Percentiles rank a stretch among this genome's conserved stretches.
Evolutionary conservation across 441 rosid species (phyloP).

Genomic region (Corymbia calophylla): DNA sequence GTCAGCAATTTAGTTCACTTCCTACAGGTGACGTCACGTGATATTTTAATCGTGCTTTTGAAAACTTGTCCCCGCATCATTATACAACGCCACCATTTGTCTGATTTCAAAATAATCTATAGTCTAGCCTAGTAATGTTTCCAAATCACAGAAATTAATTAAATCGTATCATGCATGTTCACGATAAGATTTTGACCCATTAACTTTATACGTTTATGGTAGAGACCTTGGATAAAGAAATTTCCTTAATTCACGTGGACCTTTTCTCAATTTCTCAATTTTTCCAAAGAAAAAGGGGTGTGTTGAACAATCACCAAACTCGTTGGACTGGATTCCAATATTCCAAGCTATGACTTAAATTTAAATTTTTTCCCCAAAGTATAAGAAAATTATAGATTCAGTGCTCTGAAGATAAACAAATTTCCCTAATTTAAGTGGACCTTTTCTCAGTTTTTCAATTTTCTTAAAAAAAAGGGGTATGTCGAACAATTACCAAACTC

Average conservation of each 20-base stretch:
- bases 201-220: neutral
- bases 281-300: neutral
- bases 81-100: neutral
- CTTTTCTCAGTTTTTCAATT: neutral
- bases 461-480: neutral
- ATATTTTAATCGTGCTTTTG: neutral
- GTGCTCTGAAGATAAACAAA: neutral
- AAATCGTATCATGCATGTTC: neutral
- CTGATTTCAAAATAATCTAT: neutral
- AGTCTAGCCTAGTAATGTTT: neutral
- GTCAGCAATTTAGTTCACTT: neutral
- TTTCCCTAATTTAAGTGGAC: neutral
- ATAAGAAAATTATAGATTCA: neutral
- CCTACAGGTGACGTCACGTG: neutral
- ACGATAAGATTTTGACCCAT: neutral
- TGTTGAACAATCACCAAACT: neutral
- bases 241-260: neutral
- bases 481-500: neutral
- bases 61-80: neutral
- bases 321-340: neutral
- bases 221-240: neutral
- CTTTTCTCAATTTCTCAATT: neutral
- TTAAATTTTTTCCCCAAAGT: neutral
- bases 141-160: neutral
- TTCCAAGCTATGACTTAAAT: neutral